These are phyloP conservation scores for Daldinia concentrica DNA, from an alignment of 495 filamentous ascomycete genomes.

Conservation along the genomic window DNA sequence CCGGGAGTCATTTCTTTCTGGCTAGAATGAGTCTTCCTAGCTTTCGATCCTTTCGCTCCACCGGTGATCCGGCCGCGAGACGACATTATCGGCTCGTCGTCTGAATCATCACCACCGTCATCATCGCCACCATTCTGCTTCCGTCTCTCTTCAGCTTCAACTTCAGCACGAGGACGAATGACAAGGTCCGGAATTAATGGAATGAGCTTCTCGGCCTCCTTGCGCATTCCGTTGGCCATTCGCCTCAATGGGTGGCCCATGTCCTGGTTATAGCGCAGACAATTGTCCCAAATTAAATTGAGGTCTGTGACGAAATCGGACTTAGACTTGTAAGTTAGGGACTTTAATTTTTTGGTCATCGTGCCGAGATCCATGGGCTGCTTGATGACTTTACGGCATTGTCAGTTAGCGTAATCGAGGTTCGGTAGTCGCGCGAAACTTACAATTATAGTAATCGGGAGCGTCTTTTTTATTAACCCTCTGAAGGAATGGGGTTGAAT, in stretches of 20 bases:
- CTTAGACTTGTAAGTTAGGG: slow-evolving; percentile 88
- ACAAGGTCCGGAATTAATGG: slow-evolving; percentile 93
- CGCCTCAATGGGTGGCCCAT: slow-evolving; percentile 87
- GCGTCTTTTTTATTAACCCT: slow-evolving; percentile 96
- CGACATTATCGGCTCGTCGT: slow-evolving; percentile 98
- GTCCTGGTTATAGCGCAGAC: slow-evolving; percentile 92
- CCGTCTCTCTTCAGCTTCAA: slow-evolving; percentile 93
- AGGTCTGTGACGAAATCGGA: slow-evolving; percentile 92
- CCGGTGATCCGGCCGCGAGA: slow-evolving; percentile 92
- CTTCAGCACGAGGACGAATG: slow-evolving; percentile 89
- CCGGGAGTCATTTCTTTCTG: slow-evolving; percentile 84
- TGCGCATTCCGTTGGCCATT: slow-evolving; percentile 94
- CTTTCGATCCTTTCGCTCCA: slow-evolving; percentile 75
- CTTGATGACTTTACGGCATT: slow-evolving; percentile 76
- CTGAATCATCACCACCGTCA: slow-evolving; percentile 86
- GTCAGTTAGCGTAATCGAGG: slow-evolving; percentile 38
- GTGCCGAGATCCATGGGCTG: slow-evolving; percentile 97
- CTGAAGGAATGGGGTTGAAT: slow-evolving; percentile 91
- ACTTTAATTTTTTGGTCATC: slow-evolving; percentile 98
- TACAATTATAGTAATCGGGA: slow-evolving; percentile 91
- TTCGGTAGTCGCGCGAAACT: slow-evolving; percentile 43
- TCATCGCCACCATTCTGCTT: slow-evolving; percentile 80
- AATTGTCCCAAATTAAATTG: slow-evolving; percentile 96
- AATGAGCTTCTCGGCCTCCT: slow-evolving; percentile 94
- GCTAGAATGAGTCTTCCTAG: slow-evolving; percentile 78